A percentile compares a stretch with the other conserved stretches of the same genome.
Conservation (phyloP, 2,329 filamentous ascomycete species). For the Penicillium psychrosexuale region DNA sequence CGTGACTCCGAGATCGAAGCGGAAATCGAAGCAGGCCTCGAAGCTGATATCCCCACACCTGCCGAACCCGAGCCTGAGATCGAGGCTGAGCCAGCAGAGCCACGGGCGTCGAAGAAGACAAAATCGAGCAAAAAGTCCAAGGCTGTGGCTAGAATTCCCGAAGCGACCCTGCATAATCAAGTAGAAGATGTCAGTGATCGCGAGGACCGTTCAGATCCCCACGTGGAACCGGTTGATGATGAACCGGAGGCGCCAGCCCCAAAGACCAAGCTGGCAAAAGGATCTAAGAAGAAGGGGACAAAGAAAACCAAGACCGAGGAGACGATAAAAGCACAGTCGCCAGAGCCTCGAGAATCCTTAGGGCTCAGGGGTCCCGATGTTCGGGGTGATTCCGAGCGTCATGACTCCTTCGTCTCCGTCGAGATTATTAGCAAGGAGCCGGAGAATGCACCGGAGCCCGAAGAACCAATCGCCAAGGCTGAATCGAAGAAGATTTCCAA, state of each 20-base stretch:
- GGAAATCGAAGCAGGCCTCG: constrained; percentile 63
- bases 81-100: constrained; percentile 27
- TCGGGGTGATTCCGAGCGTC: constrained; percentile 15
- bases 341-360: constrained; percentile 4
- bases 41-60: constrained; percentile 52
- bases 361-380: not conserved
- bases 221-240: constrained; percentile 3
- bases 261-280: constrained; percentile 21
- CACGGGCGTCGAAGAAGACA: constrained; percentile 26
- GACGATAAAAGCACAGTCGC: constrained; percentile 4
- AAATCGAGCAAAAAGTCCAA: constrained; percentile 33
- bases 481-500: constrained; percentile 26
- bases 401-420: constrained; percentile 32
- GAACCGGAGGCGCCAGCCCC: constrained; percentile 14
- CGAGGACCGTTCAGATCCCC: constrained; percentile 7
- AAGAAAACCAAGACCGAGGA: constrained; percentile 25
- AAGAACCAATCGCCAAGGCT: constrained; percentile 23
- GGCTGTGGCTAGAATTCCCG: constrained; percentile 9
- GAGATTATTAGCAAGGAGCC: constrained; percentile 30
- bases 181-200: constrained; percentile 9
- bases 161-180: constrained; percentile 8
- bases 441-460: constrained; percentile 29
- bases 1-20: constrained; percentile 66
- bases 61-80: constrained; percentile 43
- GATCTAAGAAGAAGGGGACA: constrained; percentile 20